Conservation (phyloP, 441 rosid genomes). For the Populus hybrid region DNA sequence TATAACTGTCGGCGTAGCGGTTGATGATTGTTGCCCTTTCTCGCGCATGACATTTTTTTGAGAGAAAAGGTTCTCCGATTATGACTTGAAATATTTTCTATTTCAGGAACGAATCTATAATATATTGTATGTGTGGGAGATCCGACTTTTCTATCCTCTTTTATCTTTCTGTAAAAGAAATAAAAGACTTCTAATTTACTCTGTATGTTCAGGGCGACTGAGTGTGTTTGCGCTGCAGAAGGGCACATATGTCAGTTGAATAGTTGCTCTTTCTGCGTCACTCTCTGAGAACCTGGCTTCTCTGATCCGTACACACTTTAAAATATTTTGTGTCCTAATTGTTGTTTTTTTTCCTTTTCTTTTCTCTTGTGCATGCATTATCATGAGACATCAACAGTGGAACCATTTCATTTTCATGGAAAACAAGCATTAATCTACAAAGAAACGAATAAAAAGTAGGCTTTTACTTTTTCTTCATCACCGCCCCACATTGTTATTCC, state of each 20-base stretch:
- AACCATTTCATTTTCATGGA: neutral
- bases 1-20: constrained; percentile 4
- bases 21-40: neutral
- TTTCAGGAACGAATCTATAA: neutral
- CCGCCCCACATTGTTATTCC: neutral
- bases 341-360: too few species aligned
- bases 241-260: too few species aligned
- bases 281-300: too few species aligned
- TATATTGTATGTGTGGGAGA: too few species aligned
- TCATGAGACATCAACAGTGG: neutral
- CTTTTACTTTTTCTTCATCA: neutral
- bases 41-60: neutral
- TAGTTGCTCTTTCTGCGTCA: too few species aligned
- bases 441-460: neutral
- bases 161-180: too few species aligned
- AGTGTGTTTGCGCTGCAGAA: too few species aligned
- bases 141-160: too few species aligned
- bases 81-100: neutral
- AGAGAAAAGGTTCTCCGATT: neutral
- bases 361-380: neutral
- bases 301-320: too few species aligned
- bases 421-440: neutral
- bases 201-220: too few species aligned
- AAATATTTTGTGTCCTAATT: neutral
- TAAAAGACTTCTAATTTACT: too few species aligned